Conservation (phyloP, 371 early-diverging fungal genomes). For the Mucor lusitanicus region DNA sequence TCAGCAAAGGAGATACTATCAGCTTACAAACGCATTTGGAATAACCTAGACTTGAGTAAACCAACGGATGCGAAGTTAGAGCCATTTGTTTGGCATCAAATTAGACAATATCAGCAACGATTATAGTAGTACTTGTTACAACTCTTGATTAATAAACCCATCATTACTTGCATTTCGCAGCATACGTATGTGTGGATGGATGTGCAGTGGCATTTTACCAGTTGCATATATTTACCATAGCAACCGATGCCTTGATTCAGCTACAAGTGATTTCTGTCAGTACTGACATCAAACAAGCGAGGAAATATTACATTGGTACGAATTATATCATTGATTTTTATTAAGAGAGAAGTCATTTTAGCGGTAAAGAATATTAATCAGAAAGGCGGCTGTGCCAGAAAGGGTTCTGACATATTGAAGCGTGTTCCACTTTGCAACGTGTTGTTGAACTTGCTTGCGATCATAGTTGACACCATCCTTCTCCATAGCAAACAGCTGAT, state of each 20-base stretch:
- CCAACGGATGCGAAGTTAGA: conserved; percentile 17
- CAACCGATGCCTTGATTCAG: too few relatives aligned
- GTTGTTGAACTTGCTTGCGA: conserved; percentile 1
- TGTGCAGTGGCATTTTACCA: too few relatives aligned
- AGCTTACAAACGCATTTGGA: conserved; percentile 24
- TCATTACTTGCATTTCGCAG: too few relatives aligned
- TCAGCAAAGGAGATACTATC: not conserved
- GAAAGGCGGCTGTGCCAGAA: conserved; percentile 17
- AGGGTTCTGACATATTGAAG: conserved; percentile 17
- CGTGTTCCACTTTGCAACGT: conserved; percentile 14
- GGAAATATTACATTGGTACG: not conserved
- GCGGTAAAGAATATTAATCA: conserved; percentile 12
- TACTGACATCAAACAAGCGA: not conserved
- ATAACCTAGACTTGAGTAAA: conserved; percentile 10
- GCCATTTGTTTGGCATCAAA: conserved; percentile 23
- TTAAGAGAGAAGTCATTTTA: not conserved
- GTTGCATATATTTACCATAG: too few relatives aligned
- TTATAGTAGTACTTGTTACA: not conserved
- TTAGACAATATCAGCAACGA: conserved; percentile 9
- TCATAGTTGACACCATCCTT: conserved; percentile 11
- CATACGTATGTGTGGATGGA: too few relatives aligned
- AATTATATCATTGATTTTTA: not conserved
- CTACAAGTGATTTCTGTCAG: too few relatives aligned
- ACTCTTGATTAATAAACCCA: not conserved
- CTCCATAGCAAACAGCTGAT: conserved; percentile 22